Evolutionary conservation across 768 basidiomycete species (phyloP), one percentile per base, ranked within the genome.

Genomic region (Agaricus bisporus): DNA sequence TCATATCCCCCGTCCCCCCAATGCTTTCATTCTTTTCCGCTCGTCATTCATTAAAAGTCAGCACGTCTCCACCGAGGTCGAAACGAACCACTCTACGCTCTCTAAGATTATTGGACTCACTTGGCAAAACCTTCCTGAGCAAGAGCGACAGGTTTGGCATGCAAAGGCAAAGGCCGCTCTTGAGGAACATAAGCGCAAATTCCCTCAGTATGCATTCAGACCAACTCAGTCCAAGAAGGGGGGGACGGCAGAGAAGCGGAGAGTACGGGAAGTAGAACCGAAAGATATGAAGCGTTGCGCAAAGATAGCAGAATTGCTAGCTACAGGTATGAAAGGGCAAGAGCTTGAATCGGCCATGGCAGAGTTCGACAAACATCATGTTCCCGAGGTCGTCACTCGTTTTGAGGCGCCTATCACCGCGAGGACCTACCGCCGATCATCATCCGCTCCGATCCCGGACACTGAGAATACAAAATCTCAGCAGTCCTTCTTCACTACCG

Each of bases 21-120:
- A 91, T 62, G 89, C 88, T 22, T 91, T 91, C 71, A 91, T 91
- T 63, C 78, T 91, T 61, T 91, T 91, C 75, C 84, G 88, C 57
- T 87, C 86, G 0, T 83, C 85, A 0, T 90, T 90, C 68, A 87
- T 90, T 66, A 87, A 86, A 70, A 78, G 73, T 60, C 83, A 87
- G 60, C 85, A 86, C 60, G 86, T 91, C 58, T 82, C 86, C 8
- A 80, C 84, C 7, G 81, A 79, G 54, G 83, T 90, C 56, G 88
- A 91, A 73, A 86, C 86, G 28, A 89, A 86, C 65, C 88, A 89
- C 70, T 85, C 83, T 60, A 89, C 88, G 3, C 73, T 91, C 15
- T 89, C 87, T 12, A 90, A 88, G 78, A 91, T 89, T 63, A 87
- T 90, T 56, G 88, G 88, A 20, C 72, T 88, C 56, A 88, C 87